phyloP scores from a whole-genome alignment of 257 asterid genomes.

The Craterostigma plantagineum region DNA sequence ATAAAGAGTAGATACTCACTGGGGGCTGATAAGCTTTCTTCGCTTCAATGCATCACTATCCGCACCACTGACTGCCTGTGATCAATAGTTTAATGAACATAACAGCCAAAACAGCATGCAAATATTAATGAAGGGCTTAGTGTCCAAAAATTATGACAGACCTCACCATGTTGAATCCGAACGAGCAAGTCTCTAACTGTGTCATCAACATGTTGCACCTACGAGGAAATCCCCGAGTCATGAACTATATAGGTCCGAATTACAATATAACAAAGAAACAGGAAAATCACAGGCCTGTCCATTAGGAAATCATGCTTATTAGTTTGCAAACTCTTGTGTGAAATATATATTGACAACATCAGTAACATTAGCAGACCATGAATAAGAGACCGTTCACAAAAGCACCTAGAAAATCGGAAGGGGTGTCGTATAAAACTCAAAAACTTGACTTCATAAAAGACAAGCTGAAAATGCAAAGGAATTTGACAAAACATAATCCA shows the following conservation, averaged over 20 bases:
- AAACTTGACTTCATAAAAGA: no score
- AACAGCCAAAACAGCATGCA: background rate
- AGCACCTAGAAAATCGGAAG: no score
- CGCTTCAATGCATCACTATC: constrained; percentile 68
- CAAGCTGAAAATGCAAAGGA: no score
- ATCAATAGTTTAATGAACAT: background rate
- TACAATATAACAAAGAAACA: background rate
- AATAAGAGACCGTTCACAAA: no score
- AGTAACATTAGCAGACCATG: no score
- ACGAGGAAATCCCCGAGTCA: background rate
- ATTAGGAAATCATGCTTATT: no score
- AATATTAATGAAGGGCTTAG: constrained; percentile 2
- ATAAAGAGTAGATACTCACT: constrained; percentile 30
- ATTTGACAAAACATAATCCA: no score
- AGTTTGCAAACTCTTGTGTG: no score
- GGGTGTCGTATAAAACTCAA: no score
- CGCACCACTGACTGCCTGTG: constrained; percentile 46
- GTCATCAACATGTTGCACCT: constrained; percentile 69
- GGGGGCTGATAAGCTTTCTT: constrained; percentile 61
- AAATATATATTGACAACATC: no score
- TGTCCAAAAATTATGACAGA: constrained; percentile 13
- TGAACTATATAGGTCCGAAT: background rate
- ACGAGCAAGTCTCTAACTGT: constrained; percentile 44
- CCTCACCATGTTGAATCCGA: constrained; percentile 60
- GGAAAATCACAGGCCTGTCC: background rate